Evolutionary conservation across 257 asterid genomes (phyloP), one percentile per base, ranked within the genome.

Genomic region (Gentiana dahurica): DNA sequence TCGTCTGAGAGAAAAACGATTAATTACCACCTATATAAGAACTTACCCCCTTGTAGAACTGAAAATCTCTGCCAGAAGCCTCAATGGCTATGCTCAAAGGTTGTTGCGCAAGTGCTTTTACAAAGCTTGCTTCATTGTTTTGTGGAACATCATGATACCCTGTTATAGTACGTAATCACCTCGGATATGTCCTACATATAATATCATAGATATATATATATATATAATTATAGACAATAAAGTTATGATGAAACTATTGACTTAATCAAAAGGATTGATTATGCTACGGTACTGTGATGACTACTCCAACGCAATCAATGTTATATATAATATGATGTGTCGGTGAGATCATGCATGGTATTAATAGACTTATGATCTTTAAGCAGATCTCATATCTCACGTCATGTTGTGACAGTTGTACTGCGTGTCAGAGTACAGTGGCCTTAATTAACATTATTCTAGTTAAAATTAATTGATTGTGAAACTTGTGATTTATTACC

Each of bases 11-110:
- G 24, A 15, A 15, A 15, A 58, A 46, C 47, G 15, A 34, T 15
- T 15, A 15, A 15, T 15, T 15, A 15, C 24, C 6, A 32, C 33
- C 4, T 4, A 12, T 11, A 54, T 71, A 32, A 58, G 52, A 34
- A 34, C 59, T 54, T 71, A 85, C 93, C 75, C 85, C 89, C 33
- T 73, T 78, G 73, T 81, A 86, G 77, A 83, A 83, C 55, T 83
- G 95, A 61, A 86, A 79, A 55, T 75, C 94, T 72, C 78, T 67
- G 6, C 82, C 85, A 36, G 90, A 75, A 71, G 94, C 95, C 36
- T 86, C 94, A 44, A 86, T 83, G 72, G 94, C 95, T 41, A 86
- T 76, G n/a, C 90, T 86, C 5, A 86, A 24, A 8, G 94, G 94
- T 67, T 83, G 95, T 73, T 83, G 69, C n/a, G 90, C 90, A 39